Base-by-base conservation (phyloP, 2,329 filamentous ascomycete genomes). In the Colletotrichum falcatum region DNA sequence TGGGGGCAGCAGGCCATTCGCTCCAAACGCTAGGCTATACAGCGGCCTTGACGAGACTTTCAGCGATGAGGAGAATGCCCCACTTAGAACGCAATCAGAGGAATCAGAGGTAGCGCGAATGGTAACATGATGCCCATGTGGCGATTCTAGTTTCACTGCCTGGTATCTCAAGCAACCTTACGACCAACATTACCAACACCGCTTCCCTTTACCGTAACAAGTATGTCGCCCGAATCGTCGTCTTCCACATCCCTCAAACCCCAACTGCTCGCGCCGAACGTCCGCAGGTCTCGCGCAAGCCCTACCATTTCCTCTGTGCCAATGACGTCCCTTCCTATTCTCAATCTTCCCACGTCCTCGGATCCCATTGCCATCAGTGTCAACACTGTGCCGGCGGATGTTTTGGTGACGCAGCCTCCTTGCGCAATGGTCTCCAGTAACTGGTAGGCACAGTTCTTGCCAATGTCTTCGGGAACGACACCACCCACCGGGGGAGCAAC, bases 301-400 rank as follows among this genome's bases (percentile, higher is more conserved):
- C 90, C 89, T 66, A 99, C 88, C 63, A 94, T 85, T 70, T 94
- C 91, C 78, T 97, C 94, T 3, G 91, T 92, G 0, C 90, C 95
- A 55, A 98, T 82, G 0, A 98, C 90, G 56, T 95, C 92, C 75
- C 90, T 91, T 39, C 95, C 94, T 69, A 99, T 79, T 73, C 93
- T 89, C 74, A 99, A 80, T 70, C 96, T 88, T 5, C 96, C 96
- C 18, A 99, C 94, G 80, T 99, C 96, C 79, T 98, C 96, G 1
- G 92, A 94, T 0, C 96, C 96, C 96, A 99, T 98, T 42, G 95
- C 94, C 96, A 99, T 99, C 73, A 99, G 85, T 23, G 91, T 93
- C 63, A 99, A 81, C 73, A 97, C 87, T 0, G 92, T 95, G 3
- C 89, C 85, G 6, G 91, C 90, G 2, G 94, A 92, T 3, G 92